Evolutionary conservation across 163 green algal genomes (phyloP), one percentile per base, ranked within the genome.

Genomic region (Chlorella variabilis): DNA sequence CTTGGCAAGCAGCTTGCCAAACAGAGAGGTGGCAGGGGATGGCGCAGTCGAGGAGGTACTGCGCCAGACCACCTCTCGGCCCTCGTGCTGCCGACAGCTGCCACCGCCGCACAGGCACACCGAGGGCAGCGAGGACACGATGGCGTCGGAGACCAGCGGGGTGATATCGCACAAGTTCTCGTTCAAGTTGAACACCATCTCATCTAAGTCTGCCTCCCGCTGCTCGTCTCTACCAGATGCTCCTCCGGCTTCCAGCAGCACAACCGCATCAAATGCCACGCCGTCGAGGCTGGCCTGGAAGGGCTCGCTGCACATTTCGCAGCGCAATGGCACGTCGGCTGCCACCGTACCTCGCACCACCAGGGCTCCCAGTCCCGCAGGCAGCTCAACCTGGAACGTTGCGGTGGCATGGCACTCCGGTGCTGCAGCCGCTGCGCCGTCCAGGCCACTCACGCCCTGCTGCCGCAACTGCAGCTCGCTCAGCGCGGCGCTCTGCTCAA

Each of bases 101-200:
- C 62, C 34, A 25, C 76, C 76, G 18, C 76, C 76, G n/a, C 76
- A 82, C 31, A 82, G 48, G 76, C 76, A 76, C 25, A 82, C 76
- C 3, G 76, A 58, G 51, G 76, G 63, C 23, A 82, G 63, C 8
- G 76, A 33, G 27, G 25, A 34, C 8, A 73, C 4, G 21, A 82
- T 56, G 45, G 63, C 63, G n/a, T 82, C 76, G 15, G 8, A 20
- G 18, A 82, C 38, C 4, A 75, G 23, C 0, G 76, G 63, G 3
- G 63, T 82, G 34, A 82, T 34, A 38, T 82, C 76, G 0, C 66
- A 67, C 21, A 75, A 34, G 63, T 63, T 54, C 29, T 70, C 75
- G 5, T 67, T 48, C 4, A 36, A 17, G 2, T 17, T 13, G 17
- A 76, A 69, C 15, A 65, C 65, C 21, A 77, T 33, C 48, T 82